These are phyloP conservation scores for Aureobasidium pullulans DNA, from an alignment of 2,329 filamentous ascomycete genomes.

Conservation along the genomic window DNA sequence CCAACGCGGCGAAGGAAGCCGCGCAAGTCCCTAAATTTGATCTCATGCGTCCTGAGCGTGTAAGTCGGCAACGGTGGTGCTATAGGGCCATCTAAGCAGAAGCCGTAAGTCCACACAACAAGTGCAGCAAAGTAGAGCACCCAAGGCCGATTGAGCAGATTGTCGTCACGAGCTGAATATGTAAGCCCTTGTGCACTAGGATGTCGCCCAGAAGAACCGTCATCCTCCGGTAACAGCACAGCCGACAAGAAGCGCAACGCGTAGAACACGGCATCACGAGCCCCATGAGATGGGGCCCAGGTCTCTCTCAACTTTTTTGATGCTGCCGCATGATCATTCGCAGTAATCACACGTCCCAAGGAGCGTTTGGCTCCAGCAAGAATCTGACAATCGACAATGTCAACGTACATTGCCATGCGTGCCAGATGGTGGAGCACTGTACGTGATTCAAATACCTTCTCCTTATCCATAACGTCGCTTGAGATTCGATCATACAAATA, in stretches of 20 bases:
- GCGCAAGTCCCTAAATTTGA: conserved; percentile 71
- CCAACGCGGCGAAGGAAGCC: conserved; percentile 67
- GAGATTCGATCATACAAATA: conserved; percentile 32
- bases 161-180: conserved; percentile 82
- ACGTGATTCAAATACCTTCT: conserved; percentile 76
- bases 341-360: conserved; percentile 76
- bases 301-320: conserved; percentile 76
- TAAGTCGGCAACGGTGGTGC: conserved; percentile 32
- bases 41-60: conserved; percentile 51
- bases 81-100: conserved; percentile 75
- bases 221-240: conserved; percentile 61
- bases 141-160: conserved; percentile 87
- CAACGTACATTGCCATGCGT: conserved; percentile 96
- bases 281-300: conserved; percentile 84
- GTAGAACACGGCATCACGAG: conserved; percentile 86
- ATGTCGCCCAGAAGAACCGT: conserved; percentile 24
- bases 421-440: conserved; percentile 88
- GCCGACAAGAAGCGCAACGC: conserved; percentile 80
- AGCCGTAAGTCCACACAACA: conserved; percentile 93
- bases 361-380: conserved; percentile 82
- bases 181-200: conserved; percentile 25
- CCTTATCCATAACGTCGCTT: conserved; percentile 49
- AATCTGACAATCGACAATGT: conserved; percentile 95
- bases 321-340: conserved; percentile 71
- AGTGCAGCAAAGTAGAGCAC: conserved; percentile 88